Evolutionary conservation across 306 rosid genomes (phyloP).

Genomic region (Castanea mollissima): DNA sequence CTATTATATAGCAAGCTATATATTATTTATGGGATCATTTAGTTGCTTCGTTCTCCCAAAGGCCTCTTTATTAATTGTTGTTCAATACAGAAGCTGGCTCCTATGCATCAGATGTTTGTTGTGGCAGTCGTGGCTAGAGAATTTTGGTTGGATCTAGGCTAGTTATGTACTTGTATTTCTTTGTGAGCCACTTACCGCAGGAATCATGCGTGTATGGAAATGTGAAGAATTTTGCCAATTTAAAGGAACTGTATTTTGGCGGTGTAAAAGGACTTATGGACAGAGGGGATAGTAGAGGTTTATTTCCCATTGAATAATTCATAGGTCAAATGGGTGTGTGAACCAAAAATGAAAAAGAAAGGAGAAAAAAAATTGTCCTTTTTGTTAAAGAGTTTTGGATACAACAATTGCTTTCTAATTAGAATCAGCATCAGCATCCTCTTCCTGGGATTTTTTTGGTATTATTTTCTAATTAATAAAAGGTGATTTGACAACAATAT

Average conservation of each 20-base stretch:
- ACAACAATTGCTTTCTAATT: too few species aligned
- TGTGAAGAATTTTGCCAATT: not conserved
- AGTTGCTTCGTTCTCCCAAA: not conserved
- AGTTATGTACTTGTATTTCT: not conserved
- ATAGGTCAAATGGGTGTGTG: too few species aligned
- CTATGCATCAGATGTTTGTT: not conserved
- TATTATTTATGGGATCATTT: not conserved
- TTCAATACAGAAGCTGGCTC: not conserved
- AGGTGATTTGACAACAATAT: too few species aligned
- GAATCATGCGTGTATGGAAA: not conserved
- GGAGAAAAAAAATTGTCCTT: too few species aligned
- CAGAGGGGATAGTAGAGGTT: too few species aligned
- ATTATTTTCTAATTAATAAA: too few species aligned
- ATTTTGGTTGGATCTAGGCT: not conserved
- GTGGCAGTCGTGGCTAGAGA: not conserved
- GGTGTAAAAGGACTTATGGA: not conserved
- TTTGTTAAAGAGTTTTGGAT: too few species aligned
- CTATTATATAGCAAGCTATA: not conserved
- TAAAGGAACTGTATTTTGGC: not conserved
- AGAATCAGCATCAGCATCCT: too few species aligned
- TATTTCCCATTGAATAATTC: too few species aligned
- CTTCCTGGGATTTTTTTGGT: too few species aligned
- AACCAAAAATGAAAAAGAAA: too few species aligned
- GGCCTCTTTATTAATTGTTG: not conserved
- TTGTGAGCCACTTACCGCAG: not conserved